Conservation (phyloP, 257 asterid genomes). For the Paulownia fortunei region DNA sequence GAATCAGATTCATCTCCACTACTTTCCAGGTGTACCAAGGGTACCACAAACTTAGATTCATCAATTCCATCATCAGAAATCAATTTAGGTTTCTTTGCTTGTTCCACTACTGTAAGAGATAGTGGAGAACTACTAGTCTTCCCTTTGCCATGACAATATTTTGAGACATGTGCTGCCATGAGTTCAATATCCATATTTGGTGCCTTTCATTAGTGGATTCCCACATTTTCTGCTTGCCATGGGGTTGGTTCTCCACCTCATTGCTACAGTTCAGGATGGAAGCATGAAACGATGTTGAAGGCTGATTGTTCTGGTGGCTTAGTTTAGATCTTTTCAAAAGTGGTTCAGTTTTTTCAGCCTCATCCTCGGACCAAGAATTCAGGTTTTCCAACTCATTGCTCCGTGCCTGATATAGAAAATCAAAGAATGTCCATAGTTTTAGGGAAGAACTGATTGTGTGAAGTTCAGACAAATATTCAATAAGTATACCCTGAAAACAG, state of each 20-base stretch:
- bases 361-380: slow-evolving; percentile 26
- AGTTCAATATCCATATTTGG: slow-evolving; percentile 23
- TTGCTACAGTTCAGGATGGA: slow-evolving; percentile 20
- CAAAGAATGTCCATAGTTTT: neutral
- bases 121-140: slow-evolving; percentile 32
- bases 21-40: slow-evolving; percentile 8
- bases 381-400: neutral
- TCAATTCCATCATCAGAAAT: slow-evolving; percentile 33
- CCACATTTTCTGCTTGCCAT: slow-evolving; percentile 20
- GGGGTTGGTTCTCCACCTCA: slow-evolving; percentile 23
- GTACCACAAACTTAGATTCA: neutral
- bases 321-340: slow-evolving; percentile 36
- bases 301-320: slow-evolving; percentile 27
- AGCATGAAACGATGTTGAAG: too few species aligned
- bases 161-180: neutral
- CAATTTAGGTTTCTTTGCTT: slow-evolving; percentile 1
- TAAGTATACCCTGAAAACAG: neutral
- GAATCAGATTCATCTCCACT: slow-evolving; percentile 14
- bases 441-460: too few species aligned
- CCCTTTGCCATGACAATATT: slow-evolving; percentile 23
- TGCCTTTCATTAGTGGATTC: neutral
- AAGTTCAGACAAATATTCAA: neutral
- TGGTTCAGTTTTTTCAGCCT: slow-evolving; percentile 44
- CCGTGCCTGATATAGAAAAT: neutral
- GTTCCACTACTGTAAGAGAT: slow-evolving; percentile 22